Percentiles rank a stretch among this genome's conserved stretches.
phyloP scores from a whole-genome alignment of 257 asterid species.

The Nicotiana sylvestris region DNA sequence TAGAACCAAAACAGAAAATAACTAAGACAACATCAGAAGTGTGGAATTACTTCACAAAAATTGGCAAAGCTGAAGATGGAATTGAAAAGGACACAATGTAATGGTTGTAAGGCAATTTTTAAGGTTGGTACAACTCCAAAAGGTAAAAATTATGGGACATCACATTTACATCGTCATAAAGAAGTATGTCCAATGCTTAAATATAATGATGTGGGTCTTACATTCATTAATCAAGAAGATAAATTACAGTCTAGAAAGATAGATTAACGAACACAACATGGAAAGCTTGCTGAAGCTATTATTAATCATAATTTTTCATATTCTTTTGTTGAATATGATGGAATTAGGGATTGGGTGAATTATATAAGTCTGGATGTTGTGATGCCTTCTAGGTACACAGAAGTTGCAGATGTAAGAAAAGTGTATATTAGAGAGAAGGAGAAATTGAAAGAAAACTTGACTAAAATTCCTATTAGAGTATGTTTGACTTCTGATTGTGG shows the following conservation, averaged over 20 bases:
- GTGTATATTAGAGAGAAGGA: neutral
- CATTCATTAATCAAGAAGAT: constrained; percentile 11
- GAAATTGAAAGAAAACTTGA: constrained; percentile 8
- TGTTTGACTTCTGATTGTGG: constrained; percentile 9
- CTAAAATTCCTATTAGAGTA: neutral
- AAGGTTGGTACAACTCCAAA: neutral
- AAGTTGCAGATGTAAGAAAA: neutral
- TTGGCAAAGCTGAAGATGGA: neutral
- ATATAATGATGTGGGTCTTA: neutral
- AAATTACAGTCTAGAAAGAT: neutral
- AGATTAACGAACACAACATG: neutral
- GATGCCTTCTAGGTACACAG: neutral
- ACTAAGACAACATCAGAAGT: neutral
- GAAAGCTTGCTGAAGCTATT: neutral
- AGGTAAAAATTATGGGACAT: neutral
- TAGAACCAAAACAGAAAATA: neutral
- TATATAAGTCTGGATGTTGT: neutral
- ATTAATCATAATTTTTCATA: neutral
- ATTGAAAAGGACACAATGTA: neutral
- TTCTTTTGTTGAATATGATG: constrained; percentile 3
- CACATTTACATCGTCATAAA: neutral
- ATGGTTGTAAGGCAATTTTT: neutral
- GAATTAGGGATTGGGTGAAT: neutral
- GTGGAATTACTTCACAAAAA: neutral
- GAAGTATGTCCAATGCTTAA: neutral